Conservation (phyloP, 345 rosid species). For the Excoecaria cochinchinensis region DNA sequence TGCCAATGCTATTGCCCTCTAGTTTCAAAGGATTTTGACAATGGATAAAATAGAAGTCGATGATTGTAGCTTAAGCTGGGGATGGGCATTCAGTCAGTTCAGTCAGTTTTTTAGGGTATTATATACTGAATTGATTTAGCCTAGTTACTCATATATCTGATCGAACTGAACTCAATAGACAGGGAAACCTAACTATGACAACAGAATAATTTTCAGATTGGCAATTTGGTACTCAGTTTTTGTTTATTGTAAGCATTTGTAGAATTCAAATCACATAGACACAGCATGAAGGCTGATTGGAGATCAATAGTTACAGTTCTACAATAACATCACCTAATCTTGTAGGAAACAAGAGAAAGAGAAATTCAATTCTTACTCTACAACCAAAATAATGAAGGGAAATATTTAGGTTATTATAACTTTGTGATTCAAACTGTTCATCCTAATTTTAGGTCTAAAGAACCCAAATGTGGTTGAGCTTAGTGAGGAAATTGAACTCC, state of each 20-base stretch:
- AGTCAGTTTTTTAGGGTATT: neutral
- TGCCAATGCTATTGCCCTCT: neutral
- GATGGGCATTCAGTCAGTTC: neutral
- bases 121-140: neutral
- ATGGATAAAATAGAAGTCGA: neutral
- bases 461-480: too few relatives aligned
- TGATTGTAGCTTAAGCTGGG: neutral
- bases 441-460: too few relatives aligned
- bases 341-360: neutral
- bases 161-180: neutral
- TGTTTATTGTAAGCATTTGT: neutral
- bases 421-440: too few relatives aligned
- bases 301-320: neutral
- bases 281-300: neutral
- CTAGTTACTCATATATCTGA: neutral
- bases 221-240: neutral
- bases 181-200: neutral
- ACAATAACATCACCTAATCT: neutral
- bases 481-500: too few relatives aligned
- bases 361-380: neutral
- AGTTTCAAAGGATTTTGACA: neutral
- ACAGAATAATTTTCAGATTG: neutral
- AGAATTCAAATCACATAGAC: neutral
- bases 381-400: too few relatives aligned
- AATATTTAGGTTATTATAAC: too few relatives aligned